Evolutionary conservation across 257 asterid genomes (phyloP), one percentile per base, ranked within the genome.

Genomic region (Pogostemon cablin): DNA sequence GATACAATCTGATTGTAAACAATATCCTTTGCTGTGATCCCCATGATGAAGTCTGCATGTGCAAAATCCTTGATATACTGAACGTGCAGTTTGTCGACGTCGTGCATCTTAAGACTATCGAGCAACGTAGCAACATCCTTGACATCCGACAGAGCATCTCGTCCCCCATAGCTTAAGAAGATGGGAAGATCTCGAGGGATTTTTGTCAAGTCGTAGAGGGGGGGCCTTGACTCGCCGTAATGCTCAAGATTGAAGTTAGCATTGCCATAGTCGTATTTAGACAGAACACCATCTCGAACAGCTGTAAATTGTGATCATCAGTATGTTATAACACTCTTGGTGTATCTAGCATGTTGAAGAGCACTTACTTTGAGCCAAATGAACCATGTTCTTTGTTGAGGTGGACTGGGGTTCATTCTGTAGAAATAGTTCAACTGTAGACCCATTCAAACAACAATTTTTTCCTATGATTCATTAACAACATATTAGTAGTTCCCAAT

Each of bases 1-100:
- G 76, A 38, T 4, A 84, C 50, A 68, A 85, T 61, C 54, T 86
- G 91, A 66, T 83, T 86, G 72, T 83, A 93, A 2, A 93, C 91
- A n/a, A 89, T 5, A 7, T 87, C 90, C 72, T 86, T 88, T 0
- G 97, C 95, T 1, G 88, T 86, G 2, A 81, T 72, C 5, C 95
- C 96, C 80, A 89, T 82, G 3, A 93, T 85, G 80, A 93, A 93
- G 47, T 93, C 97, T 0, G 86, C 92, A 78, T 93, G 98, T 53
- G 93, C 98, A 69, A 56, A 93, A 0, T 91, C 82, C 76, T 91
- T 78, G 69, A 93, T 70, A 50, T 81, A 87, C 74, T 91, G 97
- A 50, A 91, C 95, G 3, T 86, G 88, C 44, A 93, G 74, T 78
- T 89, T 89, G 42, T 72, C 86, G 0, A 79, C 81, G 37, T 90